Percentiles rank a stretch among this genome's conserved stretches.
Conservation (phyloP, 2,329 filamentous ascomycete species). For the Penicillium janthinellum region DNA sequence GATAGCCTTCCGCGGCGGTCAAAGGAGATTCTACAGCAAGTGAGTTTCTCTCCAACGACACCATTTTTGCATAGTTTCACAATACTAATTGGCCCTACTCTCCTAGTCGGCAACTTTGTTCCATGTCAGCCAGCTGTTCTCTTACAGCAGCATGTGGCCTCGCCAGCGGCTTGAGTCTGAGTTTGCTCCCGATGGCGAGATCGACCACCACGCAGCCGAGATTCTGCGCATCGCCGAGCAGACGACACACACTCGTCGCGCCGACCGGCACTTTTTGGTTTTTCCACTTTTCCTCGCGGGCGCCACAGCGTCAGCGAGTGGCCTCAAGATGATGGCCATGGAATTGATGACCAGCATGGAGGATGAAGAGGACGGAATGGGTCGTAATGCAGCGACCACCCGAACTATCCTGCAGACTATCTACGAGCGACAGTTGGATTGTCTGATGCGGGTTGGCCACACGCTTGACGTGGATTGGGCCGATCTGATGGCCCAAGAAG, state of each 20-base stretch:
- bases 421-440: conserved; percentile 51
- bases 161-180: conserved; percentile 48
- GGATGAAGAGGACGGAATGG: conserved; percentile 46
- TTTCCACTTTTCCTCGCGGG: conserved; percentile 60
- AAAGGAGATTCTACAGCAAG: conserved; percentile 48
- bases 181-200: conserved; percentile 43
- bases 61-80: background rate
- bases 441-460: conserved; percentile 43
- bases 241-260: conserved; percentile 42
- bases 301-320: conserved; percentile 42
- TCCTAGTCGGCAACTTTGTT: conserved; percentile 46
- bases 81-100: background rate
- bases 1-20: conserved; percentile 39
- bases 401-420: conserved; percentile 51
- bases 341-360: conserved; percentile 54
- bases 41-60: conserved; percentile 29
- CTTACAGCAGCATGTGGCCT: conserved; percentile 57
- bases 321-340: conserved; percentile 51
- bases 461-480: conserved; percentile 55
- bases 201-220: conserved; percentile 47
- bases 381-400: conserved; percentile 50
- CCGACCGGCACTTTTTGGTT: conserved; percentile 50
- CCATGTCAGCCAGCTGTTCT: conserved; percentile 54
- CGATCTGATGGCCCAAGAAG: conserved; percentile 48
- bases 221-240: conserved; percentile 50